These are phyloP conservation scores for Polysphondylium violaceum DNA, from an alignment of 78 protist genomes.

Conservation along the genomic window DNA sequence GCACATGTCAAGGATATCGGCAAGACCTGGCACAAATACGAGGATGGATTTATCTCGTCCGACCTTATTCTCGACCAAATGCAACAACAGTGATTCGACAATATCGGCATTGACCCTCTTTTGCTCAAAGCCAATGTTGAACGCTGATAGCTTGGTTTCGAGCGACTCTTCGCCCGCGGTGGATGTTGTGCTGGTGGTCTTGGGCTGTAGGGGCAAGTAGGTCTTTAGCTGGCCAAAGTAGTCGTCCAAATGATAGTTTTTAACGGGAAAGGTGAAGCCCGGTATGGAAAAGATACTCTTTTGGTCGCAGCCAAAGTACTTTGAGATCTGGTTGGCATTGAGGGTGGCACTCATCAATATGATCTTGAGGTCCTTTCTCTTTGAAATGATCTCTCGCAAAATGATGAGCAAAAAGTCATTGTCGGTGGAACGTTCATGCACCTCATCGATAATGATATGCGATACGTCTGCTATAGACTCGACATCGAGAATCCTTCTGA, in stretches of 20 bases:
- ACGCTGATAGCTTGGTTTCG: background rate
- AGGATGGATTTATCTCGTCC: conserved; percentile 79
- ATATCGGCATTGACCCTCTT: conserved; percentile 51
- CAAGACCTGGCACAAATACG: conserved; percentile 94
- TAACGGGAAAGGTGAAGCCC: conserved; percentile 86
- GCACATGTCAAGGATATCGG: conserved; percentile 78
- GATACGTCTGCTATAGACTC: conserved; percentile 18
- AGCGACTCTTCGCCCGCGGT: background rate
- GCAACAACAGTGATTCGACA: conserved; percentile 26
- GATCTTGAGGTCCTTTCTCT: conserved; percentile 65
- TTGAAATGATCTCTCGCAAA: conserved; percentile 9
- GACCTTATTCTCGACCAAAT: conserved; percentile 37
- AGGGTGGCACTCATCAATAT: conserved; percentile 94
- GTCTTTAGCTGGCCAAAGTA: too few species aligned
- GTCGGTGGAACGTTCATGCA: conserved; percentile 81
- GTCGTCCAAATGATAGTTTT: conserved; percentile 39
- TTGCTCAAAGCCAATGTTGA: conserved; percentile 41
- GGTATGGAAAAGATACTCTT: conserved; percentile 71
- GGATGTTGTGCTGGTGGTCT: conserved; percentile 13
- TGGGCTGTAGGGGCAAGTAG: background rate
- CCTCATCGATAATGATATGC: conserved; percentile 85
- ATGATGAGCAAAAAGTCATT: conserved; percentile 80
- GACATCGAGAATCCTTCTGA: conserved; percentile 55
- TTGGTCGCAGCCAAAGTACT: conserved; percentile 77
- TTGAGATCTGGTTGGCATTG: conserved; percentile 86